Percentiles rank a stretch among this genome's conserved stretches.
These are phyloP conservation scores for Ogataea paraovalis DNA, from an alignment of 805 yeast species.

Conservation along the genomic window DNA sequence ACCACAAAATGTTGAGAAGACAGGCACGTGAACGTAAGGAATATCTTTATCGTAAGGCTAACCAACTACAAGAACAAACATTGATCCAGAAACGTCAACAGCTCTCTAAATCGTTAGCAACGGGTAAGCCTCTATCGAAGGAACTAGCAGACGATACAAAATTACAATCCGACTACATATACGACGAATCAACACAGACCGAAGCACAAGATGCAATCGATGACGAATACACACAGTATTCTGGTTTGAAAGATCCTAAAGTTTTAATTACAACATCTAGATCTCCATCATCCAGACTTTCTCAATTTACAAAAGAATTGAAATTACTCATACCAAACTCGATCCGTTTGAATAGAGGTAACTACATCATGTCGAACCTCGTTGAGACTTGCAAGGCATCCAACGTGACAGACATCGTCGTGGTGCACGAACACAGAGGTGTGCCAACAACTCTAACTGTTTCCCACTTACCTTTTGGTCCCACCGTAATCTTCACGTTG, in stretches of 20 bases:
- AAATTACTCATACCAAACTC: constrained; percentile 86
- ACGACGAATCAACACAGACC: constrained; percentile 69
- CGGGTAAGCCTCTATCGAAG: constrained; percentile 85
- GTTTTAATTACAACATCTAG: constrained; percentile 91
- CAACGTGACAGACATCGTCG: constrained; percentile 77
- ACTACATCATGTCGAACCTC: constrained; percentile 76
- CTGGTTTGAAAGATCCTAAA: constrained; percentile 89
- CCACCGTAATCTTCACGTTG: constrained; percentile 88
- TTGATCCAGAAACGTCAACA: constrained; percentile 83
- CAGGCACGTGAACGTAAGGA: constrained; percentile 97
- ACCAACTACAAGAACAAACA: constrained; percentile 85
- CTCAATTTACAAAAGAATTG: constrained; percentile 92
- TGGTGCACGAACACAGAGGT: constrained; percentile 96
- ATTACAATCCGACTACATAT: constrained; percentile 76
- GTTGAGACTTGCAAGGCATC: constrained; percentile 77
- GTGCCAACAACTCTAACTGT: constrained; percentile 91
- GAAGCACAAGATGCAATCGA: constrained; percentile 48
- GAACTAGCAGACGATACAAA: constrained; percentile 86
- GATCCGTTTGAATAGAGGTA: constrained; percentile 89
- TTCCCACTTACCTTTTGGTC: constrained; percentile 97
- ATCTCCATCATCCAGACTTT: constrained; percentile 78
- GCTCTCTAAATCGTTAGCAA: constrained; percentile 80
- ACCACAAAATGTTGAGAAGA: constrained; percentile 83
- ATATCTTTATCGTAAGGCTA: constrained; percentile 82
- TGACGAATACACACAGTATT: constrained; percentile 84